Evolutionary conservation across 176 grass and related monocot species (phyloP), one percentile per base, ranked within the genome.

Genomic region (Coix lacrymajobi): DNA sequence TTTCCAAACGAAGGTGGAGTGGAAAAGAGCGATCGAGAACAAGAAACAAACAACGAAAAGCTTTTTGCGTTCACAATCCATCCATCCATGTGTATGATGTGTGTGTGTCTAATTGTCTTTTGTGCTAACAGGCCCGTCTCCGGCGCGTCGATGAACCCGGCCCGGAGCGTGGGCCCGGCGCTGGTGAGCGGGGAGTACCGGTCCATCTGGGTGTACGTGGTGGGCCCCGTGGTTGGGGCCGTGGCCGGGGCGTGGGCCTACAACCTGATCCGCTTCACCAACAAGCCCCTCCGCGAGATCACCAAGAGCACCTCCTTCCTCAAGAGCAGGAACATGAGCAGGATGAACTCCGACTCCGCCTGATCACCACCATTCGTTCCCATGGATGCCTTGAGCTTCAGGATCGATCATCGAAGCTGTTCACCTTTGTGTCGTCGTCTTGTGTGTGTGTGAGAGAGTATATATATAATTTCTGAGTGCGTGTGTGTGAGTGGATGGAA

Each of bases 211-310:
- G 89, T 99, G 20, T 99, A 96, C 80, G 80, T 99, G 3, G 87
- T 93, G 0, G 93, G 93, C 0, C 93, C 93, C 0, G 44, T 94
- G 29, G 86, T 74, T 16, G 93, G 97, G 25, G 68, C 97, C 6
- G 87, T 99, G 11, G 87, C 83, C 2, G 97, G 97, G 45, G 93
- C 93, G 0, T 94, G 93, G 97, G 91, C 93, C 25, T 99, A 99
- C 91, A 99, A 99, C 83, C 89, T 99, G 69, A 99, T 99, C 87
- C 85, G 97, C 15, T 99, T 99, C 93, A 99, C 97, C 77, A 93
- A 96, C 80, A 94, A 94, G 91, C 93, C 97, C 2, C 88, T 99
- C 20, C 87, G 97, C 64, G 93, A 99, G 93, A 84, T 99, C 85
- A 94, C 93, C 61, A 89, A 92, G 87, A 92, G 93, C 63, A 75